These are phyloP conservation scores for Caloboletus firmus DNA, from an alignment of 1,284 basidiomycete species.

Conservation along the genomic window DNA sequence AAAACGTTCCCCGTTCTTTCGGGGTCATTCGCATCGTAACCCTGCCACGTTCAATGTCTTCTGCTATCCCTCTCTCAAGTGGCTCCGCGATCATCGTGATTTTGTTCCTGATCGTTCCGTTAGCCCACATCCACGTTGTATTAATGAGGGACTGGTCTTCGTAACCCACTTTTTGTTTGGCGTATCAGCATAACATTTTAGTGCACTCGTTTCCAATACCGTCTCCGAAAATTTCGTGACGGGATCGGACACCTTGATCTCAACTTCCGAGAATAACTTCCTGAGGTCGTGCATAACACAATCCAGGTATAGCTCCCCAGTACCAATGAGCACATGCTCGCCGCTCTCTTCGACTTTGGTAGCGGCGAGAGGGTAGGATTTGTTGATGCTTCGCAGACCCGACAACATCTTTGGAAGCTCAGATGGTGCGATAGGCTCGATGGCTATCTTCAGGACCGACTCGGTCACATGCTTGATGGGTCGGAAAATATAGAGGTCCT, in stretches of 20 bases:
- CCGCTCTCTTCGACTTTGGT: slow-evolving; percentile 99
- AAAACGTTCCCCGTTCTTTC: slow-evolving; percentile 92
- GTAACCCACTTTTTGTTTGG: slow-evolving; percentile 92
- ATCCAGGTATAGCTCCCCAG: slow-evolving; percentile 96
- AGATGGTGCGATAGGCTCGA: slow-evolving; percentile 96
- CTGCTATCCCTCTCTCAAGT: slow-evolving; percentile 88
- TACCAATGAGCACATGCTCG: slow-evolving; percentile 96
- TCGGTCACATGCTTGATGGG: slow-evolving; percentile 96
- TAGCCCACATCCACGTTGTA: slow-evolving; percentile 9
- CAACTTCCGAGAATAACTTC: slow-evolving; percentile 92
- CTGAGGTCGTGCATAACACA: slow-evolving; percentile 96
- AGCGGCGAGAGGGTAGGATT: slow-evolving; percentile 90
- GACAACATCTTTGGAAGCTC: slow-evolving; percentile 99
- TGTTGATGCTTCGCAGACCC: slow-evolving; percentile 95
- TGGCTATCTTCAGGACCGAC: slow-evolving; percentile 97
- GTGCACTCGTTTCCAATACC: slow-evolving; percentile 94
- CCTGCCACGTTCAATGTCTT: slow-evolving; percentile 89
- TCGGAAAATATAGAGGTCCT: slow-evolving; percentile 90
- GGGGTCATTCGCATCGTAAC: slow-evolving; percentile 92
- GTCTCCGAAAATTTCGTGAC: slow-evolving; percentile 99
- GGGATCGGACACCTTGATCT: slow-evolving; percentile 99
- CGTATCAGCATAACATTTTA: slow-evolving; percentile 98
- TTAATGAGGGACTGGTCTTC: neutral
- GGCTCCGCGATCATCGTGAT: slow-evolving; percentile 98
- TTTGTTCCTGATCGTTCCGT: slow-evolving; percentile 68